Conservation (phyloP, 257 asterid species). For the Solanum bulbocastanum region DNA sequence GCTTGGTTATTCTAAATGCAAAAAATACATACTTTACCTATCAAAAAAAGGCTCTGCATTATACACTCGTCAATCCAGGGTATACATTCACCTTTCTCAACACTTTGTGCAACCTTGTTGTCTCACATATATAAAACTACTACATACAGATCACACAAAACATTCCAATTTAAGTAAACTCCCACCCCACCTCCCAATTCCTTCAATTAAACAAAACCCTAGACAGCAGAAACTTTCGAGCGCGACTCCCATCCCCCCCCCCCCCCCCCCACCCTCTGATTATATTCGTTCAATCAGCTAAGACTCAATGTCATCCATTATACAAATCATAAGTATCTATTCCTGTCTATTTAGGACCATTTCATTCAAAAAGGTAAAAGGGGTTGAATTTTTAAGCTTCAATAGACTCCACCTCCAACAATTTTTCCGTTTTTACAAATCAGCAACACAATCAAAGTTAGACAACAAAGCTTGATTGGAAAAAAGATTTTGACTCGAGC, state of each 20-base stretch:
- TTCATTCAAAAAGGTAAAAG: background rate
- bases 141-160: background rate
- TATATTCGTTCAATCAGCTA: background rate
- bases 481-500: background rate
- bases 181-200: background rate
- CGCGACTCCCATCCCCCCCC: too few species aligned
- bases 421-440: background rate
- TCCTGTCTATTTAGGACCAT: background rate
- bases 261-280: background rate
- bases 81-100: background rate
- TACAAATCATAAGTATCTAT: background rate
- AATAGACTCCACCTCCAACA: background rate
- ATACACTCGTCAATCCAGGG: background rate
- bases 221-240: background rate
- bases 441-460: background rate
- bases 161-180: background rate
- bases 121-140: background rate
- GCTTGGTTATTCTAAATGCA: background rate
- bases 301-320: background rate
- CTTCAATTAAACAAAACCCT: background rate
- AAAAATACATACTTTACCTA: background rate
- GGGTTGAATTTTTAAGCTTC: background rate
- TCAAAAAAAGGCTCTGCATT: background rate
- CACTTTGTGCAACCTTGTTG: background rate
- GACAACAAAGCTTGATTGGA: background rate